A percentile compares a stretch with the other conserved stretches of the same genome.
These are phyloP conservation scores for Casuarina glauca DNA, from an alignment of 306 rosid genomes.

Conservation along the genomic window DNA sequence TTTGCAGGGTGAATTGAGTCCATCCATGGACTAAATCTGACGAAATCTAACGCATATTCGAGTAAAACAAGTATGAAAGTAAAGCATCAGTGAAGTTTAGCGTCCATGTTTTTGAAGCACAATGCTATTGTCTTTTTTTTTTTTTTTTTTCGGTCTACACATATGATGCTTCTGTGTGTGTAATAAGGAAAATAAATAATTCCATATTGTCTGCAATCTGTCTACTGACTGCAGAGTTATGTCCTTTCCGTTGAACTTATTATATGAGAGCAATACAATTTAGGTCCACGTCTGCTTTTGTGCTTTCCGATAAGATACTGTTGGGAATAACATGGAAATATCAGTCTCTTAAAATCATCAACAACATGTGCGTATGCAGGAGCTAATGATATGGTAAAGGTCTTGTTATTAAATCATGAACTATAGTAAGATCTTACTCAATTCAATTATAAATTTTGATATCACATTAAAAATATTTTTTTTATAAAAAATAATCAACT, in stretches of 20 bases:
- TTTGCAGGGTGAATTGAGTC: constrained; percentile 47
- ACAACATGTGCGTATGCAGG: neutral
- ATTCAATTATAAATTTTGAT: too few relatives aligned
- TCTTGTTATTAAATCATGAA: too few relatives aligned
- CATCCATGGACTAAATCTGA: too few relatives aligned
- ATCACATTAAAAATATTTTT: too few relatives aligned
- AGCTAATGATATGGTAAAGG: neutral
- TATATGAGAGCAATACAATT: neutral
- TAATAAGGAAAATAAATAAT: neutral
- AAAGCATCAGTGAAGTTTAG: neutral
- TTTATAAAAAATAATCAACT: too few relatives aligned
- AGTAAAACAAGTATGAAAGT: neutral
- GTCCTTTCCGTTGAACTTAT: neutral
- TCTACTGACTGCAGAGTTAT: neutral
- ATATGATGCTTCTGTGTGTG: neutral
- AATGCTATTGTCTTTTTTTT: neutral
- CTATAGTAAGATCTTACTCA: too few relatives aligned
- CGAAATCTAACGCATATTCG: neutral
- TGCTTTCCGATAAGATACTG: neutral
- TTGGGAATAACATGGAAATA: neutral
- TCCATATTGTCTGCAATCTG: neutral
- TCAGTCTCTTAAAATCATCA: neutral
- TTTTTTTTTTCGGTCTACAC: too few relatives aligned
- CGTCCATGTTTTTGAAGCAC: neutral
- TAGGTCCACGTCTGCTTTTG: neutral